These are phyloP conservation scores for Leccinum subspadiceum DNA, from an alignment of 1,284 basidiomycete species.

Conservation along the genomic window DNA sequence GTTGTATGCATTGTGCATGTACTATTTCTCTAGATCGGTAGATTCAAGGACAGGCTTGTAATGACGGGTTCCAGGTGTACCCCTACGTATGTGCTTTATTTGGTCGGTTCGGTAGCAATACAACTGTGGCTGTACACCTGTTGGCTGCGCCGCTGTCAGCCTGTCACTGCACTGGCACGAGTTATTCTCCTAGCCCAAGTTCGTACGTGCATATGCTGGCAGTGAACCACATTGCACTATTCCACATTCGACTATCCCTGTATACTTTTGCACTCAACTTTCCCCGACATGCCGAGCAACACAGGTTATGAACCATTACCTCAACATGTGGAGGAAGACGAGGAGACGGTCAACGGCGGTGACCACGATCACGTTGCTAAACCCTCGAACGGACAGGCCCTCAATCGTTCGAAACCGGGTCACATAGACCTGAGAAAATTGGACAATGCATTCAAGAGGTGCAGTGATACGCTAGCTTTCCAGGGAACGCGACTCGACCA, in stretches of 20 bases:
- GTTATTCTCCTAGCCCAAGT: slow-evolving; percentile 13
- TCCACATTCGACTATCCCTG: slow-evolving; percentile 5
- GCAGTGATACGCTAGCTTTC: background rate
- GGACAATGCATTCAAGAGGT: slow-evolving; percentile 81
- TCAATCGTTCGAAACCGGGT: slow-evolving; percentile 52
- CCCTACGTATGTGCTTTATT: background rate
- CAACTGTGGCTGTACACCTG: background rate
- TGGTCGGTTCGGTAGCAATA: background rate
- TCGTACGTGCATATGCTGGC: slow-evolving; percentile 13
- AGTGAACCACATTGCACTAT: slow-evolving; percentile 16
- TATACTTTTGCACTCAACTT: slow-evolving; percentile 1
- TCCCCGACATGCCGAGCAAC: slow-evolving; percentile 45
- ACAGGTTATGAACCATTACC: slow-evolving; percentile 66
- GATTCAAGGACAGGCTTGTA: background rate
- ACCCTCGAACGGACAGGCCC: slow-evolving; percentile 38
- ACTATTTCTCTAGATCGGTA: background rate
- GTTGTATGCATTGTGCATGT: background rate
- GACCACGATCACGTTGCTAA: slow-evolving; percentile 35
- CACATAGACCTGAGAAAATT: slow-evolving; percentile 75
- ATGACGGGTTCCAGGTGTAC: background rate
- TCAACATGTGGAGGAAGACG: slow-evolving; percentile 59
- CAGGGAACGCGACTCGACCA: slow-evolving; percentile 4
- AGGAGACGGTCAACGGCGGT: slow-evolving; percentile 43
- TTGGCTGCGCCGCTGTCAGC: background rate
- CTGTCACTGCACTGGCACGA: background rate